Conservation (phyloP, 2,329 filamentous ascomycete species). For the Ascochyta viciae-villosae region DNA sequence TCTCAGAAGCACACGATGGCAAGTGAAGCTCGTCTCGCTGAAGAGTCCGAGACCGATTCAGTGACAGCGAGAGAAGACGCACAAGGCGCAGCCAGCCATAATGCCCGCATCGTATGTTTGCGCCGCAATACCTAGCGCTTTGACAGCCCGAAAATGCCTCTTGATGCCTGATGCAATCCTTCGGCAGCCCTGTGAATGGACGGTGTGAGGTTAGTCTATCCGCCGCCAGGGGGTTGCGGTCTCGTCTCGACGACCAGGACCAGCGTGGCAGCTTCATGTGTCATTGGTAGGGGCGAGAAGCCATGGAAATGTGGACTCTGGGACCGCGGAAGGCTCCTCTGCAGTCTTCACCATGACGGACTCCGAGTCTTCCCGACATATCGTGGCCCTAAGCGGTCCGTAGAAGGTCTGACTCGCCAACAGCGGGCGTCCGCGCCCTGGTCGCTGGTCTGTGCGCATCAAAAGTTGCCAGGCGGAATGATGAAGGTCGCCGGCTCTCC, state of each 20-base stretch:
- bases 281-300: constrained; percentile 21
- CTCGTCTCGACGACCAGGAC: constrained; percentile 15
- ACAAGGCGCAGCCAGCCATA: constrained; percentile 6
- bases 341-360: background rate
- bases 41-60: constrained; percentile 1
- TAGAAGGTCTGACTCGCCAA: constrained; percentile 16
- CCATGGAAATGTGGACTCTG: constrained; percentile 18
- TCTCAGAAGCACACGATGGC: background rate
- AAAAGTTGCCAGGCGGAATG: constrained; percentile 18
- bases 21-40: background rate
- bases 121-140: constrained; percentile 9
- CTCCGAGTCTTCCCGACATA: constrained; percentile 13
- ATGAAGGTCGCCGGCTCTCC: constrained; percentile 21
- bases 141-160: constrained; percentile 17
- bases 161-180: constrained; percentile 20
- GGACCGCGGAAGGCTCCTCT: constrained; percentile 3
- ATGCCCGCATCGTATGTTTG: constrained; percentile 16
- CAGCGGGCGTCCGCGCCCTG: constrained; percentile 8
- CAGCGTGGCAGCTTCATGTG: constrained; percentile 14
- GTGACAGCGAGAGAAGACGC: constrained; percentile 7
- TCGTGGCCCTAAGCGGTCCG: constrained; percentile 15
- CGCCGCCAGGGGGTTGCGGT: constrained; percentile 17
- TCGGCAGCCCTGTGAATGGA: constrained; percentile 19
- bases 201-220: constrained; percentile 3
- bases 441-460: constrained; percentile 9